Evolutionary conservation across 2,329 filamentous ascomycete species (phyloP).

Genomic region (Cercospora beticola): DNA sequence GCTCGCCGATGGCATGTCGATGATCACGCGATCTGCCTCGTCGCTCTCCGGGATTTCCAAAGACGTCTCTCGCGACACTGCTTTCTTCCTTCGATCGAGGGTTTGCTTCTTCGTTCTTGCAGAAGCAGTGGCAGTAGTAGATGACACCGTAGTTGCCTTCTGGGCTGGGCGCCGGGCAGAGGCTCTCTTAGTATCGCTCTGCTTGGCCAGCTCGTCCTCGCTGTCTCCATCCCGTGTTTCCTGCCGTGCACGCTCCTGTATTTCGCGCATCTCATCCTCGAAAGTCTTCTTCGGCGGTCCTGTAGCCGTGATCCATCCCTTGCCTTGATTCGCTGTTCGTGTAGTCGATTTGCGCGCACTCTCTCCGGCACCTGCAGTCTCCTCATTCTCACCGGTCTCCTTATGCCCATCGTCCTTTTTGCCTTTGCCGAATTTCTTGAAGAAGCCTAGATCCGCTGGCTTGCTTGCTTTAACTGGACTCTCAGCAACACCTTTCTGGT

Average conservation of each 20-base stretch:
- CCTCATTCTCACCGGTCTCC: not conserved
- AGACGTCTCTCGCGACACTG: not conserved
- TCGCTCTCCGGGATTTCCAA: constrained; percentile 11
- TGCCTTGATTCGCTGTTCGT: not conserved
- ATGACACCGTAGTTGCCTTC: not conserved
- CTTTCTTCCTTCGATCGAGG: constrained; percentile 5
- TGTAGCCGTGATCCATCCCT: constrained; percentile 15
- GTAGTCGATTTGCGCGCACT: not conserved
- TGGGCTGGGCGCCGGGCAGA: constrained; percentile 10
- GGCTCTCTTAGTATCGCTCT: constrained; percentile 1
- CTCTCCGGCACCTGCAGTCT: not conserved
- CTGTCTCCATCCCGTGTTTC: constrained; percentile 25
- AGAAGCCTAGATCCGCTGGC: constrained; percentile 26
- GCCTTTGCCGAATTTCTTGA: constrained; percentile 31
- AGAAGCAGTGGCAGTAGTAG: not conserved
- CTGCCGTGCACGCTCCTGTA: constrained; percentile 30
- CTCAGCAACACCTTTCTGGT: constrained; percentile 12
- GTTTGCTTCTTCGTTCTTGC: not conserved
- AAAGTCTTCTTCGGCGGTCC: constrained; percentile 34
- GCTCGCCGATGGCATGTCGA: constrained; percentile 19
- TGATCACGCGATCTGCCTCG: constrained; percentile 14
- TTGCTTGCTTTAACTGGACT: constrained; percentile 10
- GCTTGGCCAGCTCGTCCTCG: constrained; percentile 21
- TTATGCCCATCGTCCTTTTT: not conserved
- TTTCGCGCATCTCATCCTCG: constrained; percentile 36